Evolutionary conservation across 495 filamentous ascomycete species (phyloP).

Genomic region (Acidiella bohemica): DNA sequence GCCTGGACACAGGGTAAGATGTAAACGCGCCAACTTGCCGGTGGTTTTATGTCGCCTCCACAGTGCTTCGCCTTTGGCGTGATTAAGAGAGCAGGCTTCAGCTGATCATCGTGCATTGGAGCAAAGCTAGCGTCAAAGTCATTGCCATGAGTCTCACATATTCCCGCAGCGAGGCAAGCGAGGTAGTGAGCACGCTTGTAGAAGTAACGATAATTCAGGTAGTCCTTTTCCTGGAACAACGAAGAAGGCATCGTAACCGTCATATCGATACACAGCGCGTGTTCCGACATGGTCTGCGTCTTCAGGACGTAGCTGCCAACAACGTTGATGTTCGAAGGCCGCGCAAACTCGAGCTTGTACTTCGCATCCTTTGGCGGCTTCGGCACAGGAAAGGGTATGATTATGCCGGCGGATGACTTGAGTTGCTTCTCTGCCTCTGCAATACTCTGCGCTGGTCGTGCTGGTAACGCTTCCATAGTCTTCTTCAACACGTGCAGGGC

Average conservation of each 20-base stretch:
- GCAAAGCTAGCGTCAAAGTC: constrained; percentile 48
- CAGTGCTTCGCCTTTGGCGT: constrained; percentile 24
- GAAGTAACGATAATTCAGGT: constrained; percentile 83
- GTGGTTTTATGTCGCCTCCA: constrained; percentile 15
- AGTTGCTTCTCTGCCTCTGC: constrained; percentile 53
- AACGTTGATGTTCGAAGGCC: constrained; percentile 69
- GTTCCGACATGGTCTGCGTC: constrained; percentile 50
- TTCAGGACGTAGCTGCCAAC: constrained; percentile 75
- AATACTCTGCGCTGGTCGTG: constrained; percentile 40
- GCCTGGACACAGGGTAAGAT: constrained; percentile 61
- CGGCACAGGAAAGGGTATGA: constrained; percentile 70
- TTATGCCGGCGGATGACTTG: constrained; percentile 48
- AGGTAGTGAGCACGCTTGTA: constrained; percentile 89
- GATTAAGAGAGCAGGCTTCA: constrained; percentile 60
- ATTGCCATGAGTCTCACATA: constrained; percentile 39
- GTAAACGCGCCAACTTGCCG: constrained; percentile 47
- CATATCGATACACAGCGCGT: constrained; percentile 56
- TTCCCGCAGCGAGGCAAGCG: constrained; percentile 56
- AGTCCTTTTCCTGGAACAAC: constrained; percentile 88
- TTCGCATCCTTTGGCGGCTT: constrained; percentile 56
- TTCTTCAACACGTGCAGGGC: constrained; percentile 58
- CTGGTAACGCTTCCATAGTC: constrained; percentile 58
- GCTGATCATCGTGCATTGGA: constrained; percentile 58
- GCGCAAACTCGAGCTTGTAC: constrained; percentile 65
- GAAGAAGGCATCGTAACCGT: constrained; percentile 67